Base-by-base conservation (phyloP, 108 stramenopile genomes). In the Craspedostauros australis region DNA sequence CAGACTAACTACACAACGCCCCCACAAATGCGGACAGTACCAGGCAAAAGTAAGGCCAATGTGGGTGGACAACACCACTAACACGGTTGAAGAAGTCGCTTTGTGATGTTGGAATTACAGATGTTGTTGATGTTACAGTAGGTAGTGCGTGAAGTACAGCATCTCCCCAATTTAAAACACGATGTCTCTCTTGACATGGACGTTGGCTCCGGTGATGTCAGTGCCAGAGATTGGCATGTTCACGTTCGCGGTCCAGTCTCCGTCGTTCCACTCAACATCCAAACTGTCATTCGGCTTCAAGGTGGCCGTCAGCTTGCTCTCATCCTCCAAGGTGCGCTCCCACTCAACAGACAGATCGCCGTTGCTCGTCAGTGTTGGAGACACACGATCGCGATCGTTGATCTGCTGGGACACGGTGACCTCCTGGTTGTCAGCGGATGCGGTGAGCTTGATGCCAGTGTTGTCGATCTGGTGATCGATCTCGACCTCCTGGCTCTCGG, bases 261-360 rank as follows among this genome's bases (percentile, higher is more conserved):
- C 60, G 54, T 91, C 89, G 62, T 74, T 76, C 89, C 89, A 91
- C 69, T 87, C 84, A 38, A 91, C 69, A 50, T 85, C 74, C 9
- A 91, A 46, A 28, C 66, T 69, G 33, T 86, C 84, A 58, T 91
- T 75, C 54, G 89, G 89, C 46, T 70, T 85, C 39, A 91, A 46
- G 33, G 77, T 91, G 52, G 89, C 67, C 5, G 84, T 80, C 34
- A 83, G 30, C 18, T 73, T 76, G 41, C 55, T 77, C 46, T 85
- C 83, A 44, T 83, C 82, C 9, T 72, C 80, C 40, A 91, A 48
- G 50, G 57, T 55, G 30, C 80, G 71, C 62, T 91, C 86, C 89
- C 89, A 91, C 29, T 63, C 83, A 47, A 91, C 60, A 11, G 79
- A 70, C 9, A 91, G 28, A 54, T 84, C 81, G 15, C 89, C 89